Evolutionary conservation across 2,329 filamentous ascomycete genomes (phyloP).

Genomic region (Talaromyces sp.): DNA sequence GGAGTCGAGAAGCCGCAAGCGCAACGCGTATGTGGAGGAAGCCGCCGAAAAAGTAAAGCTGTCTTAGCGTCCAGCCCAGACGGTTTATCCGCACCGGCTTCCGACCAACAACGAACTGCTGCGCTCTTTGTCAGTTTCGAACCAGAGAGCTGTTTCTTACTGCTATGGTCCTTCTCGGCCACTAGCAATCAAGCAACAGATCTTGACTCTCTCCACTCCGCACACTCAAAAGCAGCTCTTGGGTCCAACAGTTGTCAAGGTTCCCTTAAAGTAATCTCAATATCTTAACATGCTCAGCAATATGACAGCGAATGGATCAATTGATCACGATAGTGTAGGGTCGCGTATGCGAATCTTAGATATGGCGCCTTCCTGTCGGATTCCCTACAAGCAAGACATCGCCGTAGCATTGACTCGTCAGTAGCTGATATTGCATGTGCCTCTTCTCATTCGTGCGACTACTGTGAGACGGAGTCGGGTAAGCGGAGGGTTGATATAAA

Average conservation of each 20-base stretch:
- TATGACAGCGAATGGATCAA: too few relatives aligned
- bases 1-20: conserved; percentile 23
- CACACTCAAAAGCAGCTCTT: too few relatives aligned
- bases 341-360: neutral
- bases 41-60: neutral
- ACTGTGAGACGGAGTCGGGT: neutral
- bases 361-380: neutral
- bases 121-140: neutral
- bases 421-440: too few relatives aligned
- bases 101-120: neutral
- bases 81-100: neutral
- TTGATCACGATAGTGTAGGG: neutral
- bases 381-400: neutral
- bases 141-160: too few relatives aligned
- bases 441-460: neutral
- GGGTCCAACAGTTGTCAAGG: too few relatives aligned
- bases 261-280: too few relatives aligned
- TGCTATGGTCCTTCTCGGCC: too few relatives aligned
- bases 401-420: neutral
- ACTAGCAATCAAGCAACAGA: too few relatives aligned
- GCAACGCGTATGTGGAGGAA: conserved; percentile 22
- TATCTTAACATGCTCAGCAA: too few relatives aligned
- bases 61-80: neutral
- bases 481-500: neutral
- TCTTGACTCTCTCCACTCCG: too few relatives aligned